phyloP scores from a whole-genome alignment of 192 early-diverging fungal species.

The Podila epigama region DNA sequence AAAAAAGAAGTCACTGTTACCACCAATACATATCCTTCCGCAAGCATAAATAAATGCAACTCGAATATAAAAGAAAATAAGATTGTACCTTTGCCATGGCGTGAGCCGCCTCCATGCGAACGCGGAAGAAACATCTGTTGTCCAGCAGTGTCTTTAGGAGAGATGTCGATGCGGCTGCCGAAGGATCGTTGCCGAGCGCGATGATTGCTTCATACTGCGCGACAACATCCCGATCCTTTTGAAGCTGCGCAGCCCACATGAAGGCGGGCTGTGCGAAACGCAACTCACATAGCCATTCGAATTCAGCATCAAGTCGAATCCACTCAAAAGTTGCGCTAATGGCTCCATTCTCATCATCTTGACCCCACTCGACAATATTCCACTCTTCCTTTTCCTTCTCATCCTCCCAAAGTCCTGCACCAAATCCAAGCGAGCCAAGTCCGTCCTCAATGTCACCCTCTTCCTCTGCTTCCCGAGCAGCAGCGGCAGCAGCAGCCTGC shows the following conservation, averaged over 20 bases:
- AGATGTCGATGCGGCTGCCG: conserved; percentile 73
- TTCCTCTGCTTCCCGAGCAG: conserved; percentile 66
- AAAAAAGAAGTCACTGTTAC: background rate
- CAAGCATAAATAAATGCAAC: background rate
- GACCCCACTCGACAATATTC: conserved; percentile 80
- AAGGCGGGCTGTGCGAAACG: conserved; percentile 89
- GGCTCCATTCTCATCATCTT: conserved; percentile 70
- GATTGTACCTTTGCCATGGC: conserved; percentile 70
- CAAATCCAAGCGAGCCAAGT: conserved; percentile 60
- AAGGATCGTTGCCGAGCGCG: conserved; percentile 53
- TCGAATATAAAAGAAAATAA: no score
- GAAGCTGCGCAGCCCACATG: conserved; percentile 95
- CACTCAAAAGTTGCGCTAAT: conserved; percentile 86
- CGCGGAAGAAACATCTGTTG: conserved; percentile 82
- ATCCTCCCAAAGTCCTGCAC: conserved; percentile 63
- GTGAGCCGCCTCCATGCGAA: conserved; percentile 81
- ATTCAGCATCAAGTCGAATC: conserved; percentile 94
- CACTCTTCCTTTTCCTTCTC: conserved; percentile 72
- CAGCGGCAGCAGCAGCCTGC: conserved; percentile 73
- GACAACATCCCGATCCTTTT: conserved; percentile 88
- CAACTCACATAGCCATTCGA: conserved; percentile 92
- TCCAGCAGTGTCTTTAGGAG: conserved; percentile 82
- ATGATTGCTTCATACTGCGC: conserved; percentile 85
- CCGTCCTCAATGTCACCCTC: conserved; percentile 73
- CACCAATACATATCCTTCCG: background rate